Evolutionary conservation across 1,284 basidiomycete genomes (phyloP).

Genomic region (Ceratobasidium sp.): DNA sequence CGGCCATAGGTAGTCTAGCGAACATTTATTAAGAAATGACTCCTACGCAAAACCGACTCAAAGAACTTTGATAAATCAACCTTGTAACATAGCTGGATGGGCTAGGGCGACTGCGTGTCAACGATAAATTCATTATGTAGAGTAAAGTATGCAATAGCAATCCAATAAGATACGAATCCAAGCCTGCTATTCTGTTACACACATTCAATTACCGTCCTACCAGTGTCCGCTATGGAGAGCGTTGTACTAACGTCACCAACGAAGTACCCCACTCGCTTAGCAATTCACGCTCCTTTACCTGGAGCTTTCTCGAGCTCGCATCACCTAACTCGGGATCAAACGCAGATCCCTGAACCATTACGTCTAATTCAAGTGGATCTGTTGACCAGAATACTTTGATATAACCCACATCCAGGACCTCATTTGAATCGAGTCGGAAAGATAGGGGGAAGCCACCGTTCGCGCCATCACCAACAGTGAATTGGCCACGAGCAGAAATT

Average conservation of each 20-base stretch:
- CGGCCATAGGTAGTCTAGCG: no score
- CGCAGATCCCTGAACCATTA: not conserved
- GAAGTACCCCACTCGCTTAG: conserved; percentile 21
- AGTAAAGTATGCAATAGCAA: no score
- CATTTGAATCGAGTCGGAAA: not conserved
- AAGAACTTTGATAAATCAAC: no score
- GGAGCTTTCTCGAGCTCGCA: not conserved
- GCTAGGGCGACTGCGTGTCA: no score
- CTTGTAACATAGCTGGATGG: no score
- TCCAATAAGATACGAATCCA: no score
- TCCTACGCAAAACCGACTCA: no score
- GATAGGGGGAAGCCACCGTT: conserved; percentile 8
- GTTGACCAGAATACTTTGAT: conserved; percentile 38
- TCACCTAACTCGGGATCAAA: not conserved
- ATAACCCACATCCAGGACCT: conserved; percentile 8
- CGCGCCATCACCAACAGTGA: conserved; percentile 7
- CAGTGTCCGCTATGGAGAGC: not conserved
- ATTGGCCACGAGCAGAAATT: not conserved
- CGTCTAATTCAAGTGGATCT: conserved; percentile 16
- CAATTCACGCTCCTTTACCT: not conserved
- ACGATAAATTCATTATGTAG: no score
- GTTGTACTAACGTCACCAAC: conserved; percentile 21
- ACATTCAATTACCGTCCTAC: no score
- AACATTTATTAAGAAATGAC: no score
- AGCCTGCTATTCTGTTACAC: no score